A percentile compares a stretch with the other conserved stretches of the same genome.
Evolutionary conservation across 2,329 filamentous ascomycete species (phyloP).

Genomic region (Dactylellina haptotyla): DNA sequence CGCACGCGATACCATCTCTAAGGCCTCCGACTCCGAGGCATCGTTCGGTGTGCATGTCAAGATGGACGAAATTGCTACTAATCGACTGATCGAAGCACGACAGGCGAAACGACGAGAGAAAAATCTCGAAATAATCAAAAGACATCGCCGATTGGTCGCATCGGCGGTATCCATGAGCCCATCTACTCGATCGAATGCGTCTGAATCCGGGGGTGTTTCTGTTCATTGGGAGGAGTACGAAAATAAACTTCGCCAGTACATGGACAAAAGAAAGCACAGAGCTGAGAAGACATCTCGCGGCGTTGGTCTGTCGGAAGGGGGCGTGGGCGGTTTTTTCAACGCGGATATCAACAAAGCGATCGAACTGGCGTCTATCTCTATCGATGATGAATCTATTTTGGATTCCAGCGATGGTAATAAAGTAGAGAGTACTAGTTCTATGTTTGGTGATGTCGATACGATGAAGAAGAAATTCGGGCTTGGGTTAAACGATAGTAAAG

Average conservation of each 20-base stretch:
- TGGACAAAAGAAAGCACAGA: background rate
- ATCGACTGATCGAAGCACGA: background rate
- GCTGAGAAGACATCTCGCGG: background rate
- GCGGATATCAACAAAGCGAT: slow-evolving; percentile 28
- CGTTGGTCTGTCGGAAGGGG: background rate
- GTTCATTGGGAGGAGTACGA: background rate
- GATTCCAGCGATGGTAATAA: background rate
- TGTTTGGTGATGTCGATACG: slow-evolving; percentile 2
- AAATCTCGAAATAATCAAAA: background rate
- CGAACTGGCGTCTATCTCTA: background rate
- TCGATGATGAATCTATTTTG: background rate
- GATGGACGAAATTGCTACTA: slow-evolving; percentile 4
- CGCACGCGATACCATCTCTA: background rate
- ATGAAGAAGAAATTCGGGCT: slow-evolving; percentile 9
- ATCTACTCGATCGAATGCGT: background rate
- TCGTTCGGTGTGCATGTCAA: slow-evolving; percentile 1
- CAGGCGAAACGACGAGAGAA: background rate
- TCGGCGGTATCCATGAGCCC: background rate
- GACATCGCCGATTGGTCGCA: background rate
- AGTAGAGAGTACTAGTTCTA: background rate
- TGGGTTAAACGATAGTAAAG: background rate
- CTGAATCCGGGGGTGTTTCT: background rate
- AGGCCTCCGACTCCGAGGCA: background rate
- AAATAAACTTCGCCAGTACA: background rate
- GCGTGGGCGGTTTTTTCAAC: slow-evolving; percentile 1